phyloP scores from a whole-genome alignment of 169 alveolate genomes.

The Plasmodium yoelii region DNA sequence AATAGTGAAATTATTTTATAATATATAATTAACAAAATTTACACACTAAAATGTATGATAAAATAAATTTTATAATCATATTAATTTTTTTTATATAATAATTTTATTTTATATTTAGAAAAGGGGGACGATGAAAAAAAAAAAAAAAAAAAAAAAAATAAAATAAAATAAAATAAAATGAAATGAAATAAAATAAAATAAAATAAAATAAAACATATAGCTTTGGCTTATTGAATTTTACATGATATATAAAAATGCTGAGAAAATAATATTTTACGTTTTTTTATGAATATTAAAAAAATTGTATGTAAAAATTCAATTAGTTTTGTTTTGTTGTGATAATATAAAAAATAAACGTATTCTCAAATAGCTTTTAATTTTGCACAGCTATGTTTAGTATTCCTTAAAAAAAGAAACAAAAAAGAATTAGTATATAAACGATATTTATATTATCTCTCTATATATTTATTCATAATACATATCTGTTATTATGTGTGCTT shows the following conservation, averaged over 20 bases:
- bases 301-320: neutral
- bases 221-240: neutral
- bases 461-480: neutral
- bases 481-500: neutral
- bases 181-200: too few relatives aligned
- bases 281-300: slow-evolving; percentile 1
- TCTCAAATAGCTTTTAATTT: neutral
- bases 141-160: slow-evolving; percentile 19
- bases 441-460: neutral
- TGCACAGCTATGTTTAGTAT: neutral
- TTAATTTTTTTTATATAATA: neutral
- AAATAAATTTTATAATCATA: neutral
- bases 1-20: neutral
- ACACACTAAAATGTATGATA: slow-evolving; percentile 11
- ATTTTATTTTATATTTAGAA: neutral
- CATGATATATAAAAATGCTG: slow-evolving; percentile 8
- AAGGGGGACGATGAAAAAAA: slow-evolving; percentile 6
- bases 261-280: neutral
- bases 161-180: too few relatives aligned
- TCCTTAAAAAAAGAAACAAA: neutral
- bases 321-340: neutral
- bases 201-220: neutral
- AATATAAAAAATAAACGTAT: neutral
- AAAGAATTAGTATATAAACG: neutral
- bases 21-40: slow-evolving; percentile 6